These are phyloP conservation scores for Fusarium armeniacum DNA, from an alignment of 2,329 filamentous ascomycete genomes.

Conservation along the genomic window DNA sequence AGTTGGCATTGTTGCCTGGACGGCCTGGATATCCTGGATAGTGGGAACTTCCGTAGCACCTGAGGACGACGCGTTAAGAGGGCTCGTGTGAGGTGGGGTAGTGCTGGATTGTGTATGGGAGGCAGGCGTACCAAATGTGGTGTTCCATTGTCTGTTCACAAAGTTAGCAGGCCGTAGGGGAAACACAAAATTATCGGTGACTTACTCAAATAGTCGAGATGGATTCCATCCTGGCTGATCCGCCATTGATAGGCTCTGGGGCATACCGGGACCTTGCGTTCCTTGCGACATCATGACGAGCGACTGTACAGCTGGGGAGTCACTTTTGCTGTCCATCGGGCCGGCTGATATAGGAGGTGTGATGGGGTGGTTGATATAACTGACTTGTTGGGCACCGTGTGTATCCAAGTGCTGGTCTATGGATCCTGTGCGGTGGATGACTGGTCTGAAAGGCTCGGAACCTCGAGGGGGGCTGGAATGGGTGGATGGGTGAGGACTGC, in stretches of 20 bases:
- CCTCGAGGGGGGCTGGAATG: conserved; percentile 74
- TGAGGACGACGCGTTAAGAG: conserved; percentile 68
- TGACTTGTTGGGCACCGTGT: conserved; percentile 71
- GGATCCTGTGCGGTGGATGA: conserved; percentile 62
- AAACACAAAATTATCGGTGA: conserved; percentile 43
- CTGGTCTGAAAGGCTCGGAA: conserved; percentile 64
- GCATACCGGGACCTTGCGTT: conserved; percentile 66
- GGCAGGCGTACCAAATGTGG: conserved; percentile 84
- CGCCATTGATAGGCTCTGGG: conserved; percentile 70
- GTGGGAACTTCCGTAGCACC: conserved; percentile 68
- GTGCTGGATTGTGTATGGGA: conserved; percentile 51
- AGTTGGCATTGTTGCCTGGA: conserved; percentile 60
- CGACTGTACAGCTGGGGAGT: conserved; percentile 80
- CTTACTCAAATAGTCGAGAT: conserved; percentile 90
- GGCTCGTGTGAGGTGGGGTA: conserved; percentile 60
- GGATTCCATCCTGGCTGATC: conserved; percentile 85
- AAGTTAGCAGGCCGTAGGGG: conserved; percentile 14
- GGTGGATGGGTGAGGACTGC: conserved; percentile 77
- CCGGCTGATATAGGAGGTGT: conserved; percentile 84
- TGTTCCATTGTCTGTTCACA: conserved; percentile 90
- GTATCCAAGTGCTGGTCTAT: conserved; percentile 69
- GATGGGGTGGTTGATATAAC: conserved; percentile 78
- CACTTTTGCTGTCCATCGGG: conserved; percentile 80
- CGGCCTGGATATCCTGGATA: conserved; percentile 66
- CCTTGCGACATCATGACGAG: conserved; percentile 78